Conservation (phyloP, 139 green algal species). For the Chlorella sp. region DNA sequence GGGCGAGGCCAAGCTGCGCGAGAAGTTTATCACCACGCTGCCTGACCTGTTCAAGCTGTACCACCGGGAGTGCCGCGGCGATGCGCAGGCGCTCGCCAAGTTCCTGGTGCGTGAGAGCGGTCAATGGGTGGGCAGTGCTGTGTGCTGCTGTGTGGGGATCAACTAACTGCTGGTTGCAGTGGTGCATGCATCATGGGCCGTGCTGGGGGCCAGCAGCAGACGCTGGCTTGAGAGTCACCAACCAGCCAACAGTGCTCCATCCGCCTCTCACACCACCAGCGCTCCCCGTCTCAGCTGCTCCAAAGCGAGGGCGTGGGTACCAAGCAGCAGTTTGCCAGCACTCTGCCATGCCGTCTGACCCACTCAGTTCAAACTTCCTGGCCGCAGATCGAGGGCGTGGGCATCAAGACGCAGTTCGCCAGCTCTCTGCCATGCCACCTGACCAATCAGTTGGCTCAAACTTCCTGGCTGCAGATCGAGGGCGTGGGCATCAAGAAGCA, state of each 20-base stretch:
- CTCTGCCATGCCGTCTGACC: conserved; percentile 45
- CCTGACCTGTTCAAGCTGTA: conserved; percentile 48
- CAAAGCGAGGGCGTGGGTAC: conserved; percentile 56
- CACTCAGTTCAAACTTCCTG: too few relatives aligned
- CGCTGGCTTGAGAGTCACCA: too few relatives aligned
- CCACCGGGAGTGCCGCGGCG: not conserved
- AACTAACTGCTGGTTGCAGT: too few relatives aligned
- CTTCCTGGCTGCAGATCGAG: conserved; percentile 21
- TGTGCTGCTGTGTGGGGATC: not conserved
- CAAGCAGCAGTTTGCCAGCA: conserved; percentile 35
- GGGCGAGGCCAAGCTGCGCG: conserved; percentile 50
- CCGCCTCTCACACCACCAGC: too few relatives aligned
- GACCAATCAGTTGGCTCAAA: not conserved
- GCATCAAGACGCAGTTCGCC: conserved; percentile 45
- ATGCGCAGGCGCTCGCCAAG: conserved; percentile 31
- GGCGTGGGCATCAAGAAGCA: conserved; percentile 54
- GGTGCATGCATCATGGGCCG: too few relatives aligned
- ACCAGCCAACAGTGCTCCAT: too few relatives aligned
- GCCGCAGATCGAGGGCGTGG: conserved; percentile 49
- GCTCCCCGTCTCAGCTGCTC: not conserved
- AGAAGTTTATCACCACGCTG: conserved; percentile 44
- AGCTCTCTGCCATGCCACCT: conserved; percentile 46
- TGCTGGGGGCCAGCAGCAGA: too few relatives aligned
- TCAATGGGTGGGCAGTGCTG: too few relatives aligned
- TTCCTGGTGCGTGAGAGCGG: conserved; percentile 34